Conservation (phyloP, 441 rosid genomes). For the Syzygium syzygioides region DNA sequence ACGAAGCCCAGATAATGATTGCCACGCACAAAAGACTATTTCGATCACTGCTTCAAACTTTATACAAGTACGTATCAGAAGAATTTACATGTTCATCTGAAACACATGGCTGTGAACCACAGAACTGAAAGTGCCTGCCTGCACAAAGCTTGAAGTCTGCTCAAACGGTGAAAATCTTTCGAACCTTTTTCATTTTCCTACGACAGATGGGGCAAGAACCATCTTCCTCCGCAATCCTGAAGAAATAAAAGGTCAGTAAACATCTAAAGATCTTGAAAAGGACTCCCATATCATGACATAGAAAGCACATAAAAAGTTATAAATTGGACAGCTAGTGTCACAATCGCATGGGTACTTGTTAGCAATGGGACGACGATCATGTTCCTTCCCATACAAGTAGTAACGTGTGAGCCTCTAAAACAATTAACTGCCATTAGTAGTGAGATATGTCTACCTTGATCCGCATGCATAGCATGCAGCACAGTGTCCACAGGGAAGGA, state of each 20-base stretch:
- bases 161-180: conserved; percentile 45
- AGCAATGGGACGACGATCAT: not conserved
- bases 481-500: conserved; percentile 63
- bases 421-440: not conserved
- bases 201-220: conserved; percentile 50
- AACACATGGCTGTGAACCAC: not conserved
- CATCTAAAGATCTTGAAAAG: not conserved
- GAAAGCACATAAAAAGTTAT: not conserved
- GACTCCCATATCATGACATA: not conserved
- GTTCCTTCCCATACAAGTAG: not conserved
- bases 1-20: not conserved
- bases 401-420: not conserved
- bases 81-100: not conserved
- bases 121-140: not conserved
- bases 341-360: not conserved
- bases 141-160: not conserved
- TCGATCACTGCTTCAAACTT: not conserved
- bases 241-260: not conserved
- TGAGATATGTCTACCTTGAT: conserved; percentile 30
- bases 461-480: conserved; percentile 51
- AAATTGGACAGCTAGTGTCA: not conserved
- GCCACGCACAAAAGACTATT: not conserved
- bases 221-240: conserved; percentile 45
- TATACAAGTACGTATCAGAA: not conserved
- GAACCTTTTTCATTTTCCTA: conserved; percentile 47